Conservation (phyloP, 345 rosid genomes). For the Noccaea bulbosa region DNA sequence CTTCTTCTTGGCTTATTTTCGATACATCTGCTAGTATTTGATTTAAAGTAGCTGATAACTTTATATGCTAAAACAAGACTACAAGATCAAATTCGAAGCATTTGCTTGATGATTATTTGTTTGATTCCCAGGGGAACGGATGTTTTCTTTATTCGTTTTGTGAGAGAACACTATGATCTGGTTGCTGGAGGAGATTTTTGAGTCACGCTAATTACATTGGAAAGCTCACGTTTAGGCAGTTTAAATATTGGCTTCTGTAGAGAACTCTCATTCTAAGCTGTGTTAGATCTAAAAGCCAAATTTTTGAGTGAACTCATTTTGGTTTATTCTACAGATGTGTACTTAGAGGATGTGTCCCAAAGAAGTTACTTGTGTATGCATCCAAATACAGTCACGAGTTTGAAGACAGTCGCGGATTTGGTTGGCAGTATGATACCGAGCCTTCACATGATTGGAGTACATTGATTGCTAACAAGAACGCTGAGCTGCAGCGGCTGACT, state of each 20-base stretch:
- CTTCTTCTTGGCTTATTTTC: neutral
- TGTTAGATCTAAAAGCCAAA: neutral
- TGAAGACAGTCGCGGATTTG: conserved; percentile 91
- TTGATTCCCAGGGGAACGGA: neutral
- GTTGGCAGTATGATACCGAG: conserved; percentile 80
- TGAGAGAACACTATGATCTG: neutral
- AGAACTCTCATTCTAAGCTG: neutral
- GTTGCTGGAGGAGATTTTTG: neutral
- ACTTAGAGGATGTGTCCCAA: conserved; percentile 97
- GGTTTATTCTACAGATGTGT: conserved; percentile 62
- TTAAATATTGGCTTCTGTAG: neutral
- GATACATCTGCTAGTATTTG: neutral
- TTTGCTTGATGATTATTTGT: conserved; percentile 10
- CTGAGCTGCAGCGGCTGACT: conserved; percentile 83
- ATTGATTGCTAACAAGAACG: conserved; percentile 91
- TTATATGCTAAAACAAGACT: neutral
- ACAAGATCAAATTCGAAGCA: neutral
- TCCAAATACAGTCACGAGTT: conserved; percentile 90
- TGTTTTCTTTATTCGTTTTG: neutral
- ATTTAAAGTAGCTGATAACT: neutral
- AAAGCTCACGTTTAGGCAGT: conserved; percentile 6
- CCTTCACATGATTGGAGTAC: conserved; percentile 93
- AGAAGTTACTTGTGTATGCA: conserved; percentile 85
- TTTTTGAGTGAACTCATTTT: neutral
- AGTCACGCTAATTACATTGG: neutral